Evolutionary conservation across 176 grass and related monocot genomes (phyloP), one percentile per base, ranked within the genome.

Genomic region (Paspalum notatum): DNA sequence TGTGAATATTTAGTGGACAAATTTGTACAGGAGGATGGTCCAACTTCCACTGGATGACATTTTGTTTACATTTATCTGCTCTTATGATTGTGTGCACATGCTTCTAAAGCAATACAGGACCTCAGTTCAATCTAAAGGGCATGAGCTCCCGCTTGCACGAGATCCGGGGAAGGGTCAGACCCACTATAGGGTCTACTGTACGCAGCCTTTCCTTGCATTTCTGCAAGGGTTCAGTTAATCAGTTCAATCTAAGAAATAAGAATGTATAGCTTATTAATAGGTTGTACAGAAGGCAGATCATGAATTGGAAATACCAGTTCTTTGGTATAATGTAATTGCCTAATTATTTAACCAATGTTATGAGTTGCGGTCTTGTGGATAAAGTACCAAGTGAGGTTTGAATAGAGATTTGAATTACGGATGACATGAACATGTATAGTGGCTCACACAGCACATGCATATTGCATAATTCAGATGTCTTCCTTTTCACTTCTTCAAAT

Each of bases 11-110:
- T 47, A 1, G 7, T 57, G 45, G 0, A 22, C 6, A 85, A 59
- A 76, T 70, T 70, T 85, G 22, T 68, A 80, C 59, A 75, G 6
- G 63, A 75, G 22, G 52, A 80, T 75, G 37, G 24, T 53, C 62
- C 26, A 46, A 75, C 70, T 84, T 13, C 27, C 59, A 14, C 25
- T 76, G n/a, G 20, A 70, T 54, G 24, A 20, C 17, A 69, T 62
- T 79, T 80, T 54, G 54, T 62, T 27, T 13, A 37, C 22, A 55
- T 74, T 75, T 40, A n/a, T n/a, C n/a, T n/a, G n/a, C n/a, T n/a
- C n/a, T n/a, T n/a, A 47, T 62, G 13, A 38, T 56, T 16, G 44
- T 22, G n/a, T 62, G 45, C 12, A n/a, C 7, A 70, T 76, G 77
- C 64, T 84, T 70, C 44, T 56, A 64, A 71, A 16, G 7, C 15